phyloP scores from a whole-genome alignment of 305 asterid genomes.

The Solanum hybrid region DNA sequence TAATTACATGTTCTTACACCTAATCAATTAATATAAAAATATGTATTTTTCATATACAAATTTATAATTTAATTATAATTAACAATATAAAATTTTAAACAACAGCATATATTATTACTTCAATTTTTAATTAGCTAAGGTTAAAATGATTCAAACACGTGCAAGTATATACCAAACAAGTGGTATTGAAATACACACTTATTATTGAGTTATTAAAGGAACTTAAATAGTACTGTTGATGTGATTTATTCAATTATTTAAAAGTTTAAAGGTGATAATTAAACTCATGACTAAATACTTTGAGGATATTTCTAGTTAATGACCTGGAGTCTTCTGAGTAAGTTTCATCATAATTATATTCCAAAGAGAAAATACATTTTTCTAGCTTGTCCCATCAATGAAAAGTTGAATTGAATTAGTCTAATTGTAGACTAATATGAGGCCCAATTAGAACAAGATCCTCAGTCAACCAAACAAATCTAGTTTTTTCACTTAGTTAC shows the following conservation, averaged over 20 bases:
- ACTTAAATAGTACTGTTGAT: background rate
- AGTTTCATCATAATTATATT: background rate
- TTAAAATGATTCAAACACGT: background rate
- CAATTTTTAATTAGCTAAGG: background rate
- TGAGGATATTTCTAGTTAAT: background rate
- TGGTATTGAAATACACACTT: background rate
- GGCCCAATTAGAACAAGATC: background rate
- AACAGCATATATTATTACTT: background rate
- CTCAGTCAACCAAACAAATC: background rate
- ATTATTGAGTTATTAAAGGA: background rate
- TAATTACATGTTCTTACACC: background rate
- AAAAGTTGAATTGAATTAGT: background rate
- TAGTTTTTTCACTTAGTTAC: background rate
- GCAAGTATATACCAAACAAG: background rate
- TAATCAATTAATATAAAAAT: background rate
- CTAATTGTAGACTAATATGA: background rate
- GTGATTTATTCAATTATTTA: background rate
- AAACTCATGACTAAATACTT: background rate
- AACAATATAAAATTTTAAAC: background rate
- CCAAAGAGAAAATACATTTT: background rate
- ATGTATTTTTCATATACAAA: background rate
- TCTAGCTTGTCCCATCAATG: background rate
- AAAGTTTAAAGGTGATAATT: background rate
- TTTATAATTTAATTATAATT: background rate
- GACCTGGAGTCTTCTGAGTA: background rate